phyloP scores from a whole-genome alignment of 1,284 basidiomycete species.

The Malassezia cuniculi region DNA sequence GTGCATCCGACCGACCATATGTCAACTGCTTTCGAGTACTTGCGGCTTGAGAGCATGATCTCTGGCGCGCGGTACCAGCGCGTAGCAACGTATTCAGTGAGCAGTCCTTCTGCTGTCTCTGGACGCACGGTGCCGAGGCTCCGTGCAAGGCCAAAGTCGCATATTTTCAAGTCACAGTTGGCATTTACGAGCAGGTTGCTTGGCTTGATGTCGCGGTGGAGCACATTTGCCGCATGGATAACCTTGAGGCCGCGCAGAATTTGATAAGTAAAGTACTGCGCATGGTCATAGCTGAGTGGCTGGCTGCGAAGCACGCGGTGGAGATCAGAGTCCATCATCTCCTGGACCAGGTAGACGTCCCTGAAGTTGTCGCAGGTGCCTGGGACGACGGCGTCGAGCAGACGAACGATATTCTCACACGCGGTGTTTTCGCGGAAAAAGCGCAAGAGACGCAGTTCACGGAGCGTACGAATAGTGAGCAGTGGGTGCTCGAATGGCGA shows the following conservation, averaged over 20 bases:
- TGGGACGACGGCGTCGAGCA: constrained; percentile 29
- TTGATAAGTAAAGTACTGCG: constrained; percentile 51
- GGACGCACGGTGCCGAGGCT: constrained; percentile 12
- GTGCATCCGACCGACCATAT: constrained; percentile 90
- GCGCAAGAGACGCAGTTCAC: constrained; percentile 16
- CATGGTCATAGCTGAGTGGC: constrained; percentile 49
- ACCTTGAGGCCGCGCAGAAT: constrained; percentile 84
- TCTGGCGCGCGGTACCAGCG: constrained; percentile 35
- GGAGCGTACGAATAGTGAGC: constrained; percentile 17
- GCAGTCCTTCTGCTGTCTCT: constrained; percentile 18
- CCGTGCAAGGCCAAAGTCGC: constrained; percentile 29
- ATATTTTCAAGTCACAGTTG: constrained; percentile 66
- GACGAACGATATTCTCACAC: constrained; percentile 20
- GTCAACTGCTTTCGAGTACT: constrained; percentile 40
- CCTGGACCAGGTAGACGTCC: constrained; percentile 50
- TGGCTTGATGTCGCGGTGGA: constrained; percentile 89
- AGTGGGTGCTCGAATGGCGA: constrained; percentile 13
- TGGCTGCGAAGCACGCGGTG: constrained; percentile 77
- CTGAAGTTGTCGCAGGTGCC: constrained; percentile 17
- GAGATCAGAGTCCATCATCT: constrained; percentile 72
- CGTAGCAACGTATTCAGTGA: constrained; percentile 38
- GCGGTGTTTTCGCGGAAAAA: constrained; percentile 13
- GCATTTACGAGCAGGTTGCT: constrained; percentile 89
- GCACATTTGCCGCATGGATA: constrained; percentile 80
- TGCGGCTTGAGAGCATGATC: constrained; percentile 29